phyloP scores from a whole-genome alignment of 768 basidiomycete genomes.

The Russula brevipes region DNA sequence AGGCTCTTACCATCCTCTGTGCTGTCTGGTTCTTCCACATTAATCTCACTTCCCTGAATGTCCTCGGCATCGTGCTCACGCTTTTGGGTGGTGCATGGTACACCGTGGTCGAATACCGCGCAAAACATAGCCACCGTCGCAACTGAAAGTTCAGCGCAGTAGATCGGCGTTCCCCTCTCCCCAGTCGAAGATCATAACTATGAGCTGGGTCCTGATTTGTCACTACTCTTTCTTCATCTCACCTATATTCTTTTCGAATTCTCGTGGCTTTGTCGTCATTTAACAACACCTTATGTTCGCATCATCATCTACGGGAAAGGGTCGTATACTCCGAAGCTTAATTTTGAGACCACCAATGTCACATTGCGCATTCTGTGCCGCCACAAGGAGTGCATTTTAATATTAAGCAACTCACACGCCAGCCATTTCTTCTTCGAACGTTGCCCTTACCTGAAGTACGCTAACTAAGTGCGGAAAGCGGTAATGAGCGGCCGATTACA shows the following conservation, averaged over 20 bases:
- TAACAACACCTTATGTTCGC: neutral
- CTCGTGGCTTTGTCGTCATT: conserved; percentile 12
- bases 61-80: conserved; percentile 77
- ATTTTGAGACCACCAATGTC: neutral
- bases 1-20: conserved; percentile 82
- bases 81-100: conserved; percentile 83
- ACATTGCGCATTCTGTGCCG: neutral
- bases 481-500: neutral
- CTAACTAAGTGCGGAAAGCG: neutral
- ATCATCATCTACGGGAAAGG: neutral
- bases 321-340: neutral
- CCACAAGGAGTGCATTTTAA: neutral
- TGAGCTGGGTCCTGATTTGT: neutral
- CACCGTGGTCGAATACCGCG: conserved; percentile 52
- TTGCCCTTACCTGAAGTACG: conserved; percentile 12
- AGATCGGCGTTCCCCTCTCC: neutral
- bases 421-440: conserved; percentile 21
- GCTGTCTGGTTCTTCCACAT: conserved; percentile 83
- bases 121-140: conserved; percentile 19
- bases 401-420: conserved; percentile 2
- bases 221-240: neutral
- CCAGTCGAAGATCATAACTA: neutral
- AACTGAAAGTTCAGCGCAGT: neutral
- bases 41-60: conserved; percentile 73
- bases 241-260: neutral